A percentile compares a stretch with the other conserved stretches of the same genome.
Conservation (phyloP, 1,284 basidiomycete genomes). For the Pseudozyma pruni region DNA sequence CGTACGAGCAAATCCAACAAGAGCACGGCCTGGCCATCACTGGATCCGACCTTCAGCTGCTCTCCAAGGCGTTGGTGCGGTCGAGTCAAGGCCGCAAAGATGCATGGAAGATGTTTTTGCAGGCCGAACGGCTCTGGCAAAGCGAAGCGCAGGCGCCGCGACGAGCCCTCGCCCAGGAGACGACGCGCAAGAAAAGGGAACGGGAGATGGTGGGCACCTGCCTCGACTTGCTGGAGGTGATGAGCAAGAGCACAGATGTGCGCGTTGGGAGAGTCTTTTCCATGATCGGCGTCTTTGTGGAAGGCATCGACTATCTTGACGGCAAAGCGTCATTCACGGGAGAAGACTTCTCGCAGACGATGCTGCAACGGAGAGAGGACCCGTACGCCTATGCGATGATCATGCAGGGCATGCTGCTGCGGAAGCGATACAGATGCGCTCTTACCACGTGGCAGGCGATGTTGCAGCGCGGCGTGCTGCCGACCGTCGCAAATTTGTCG, state of each 20-base stretch:
- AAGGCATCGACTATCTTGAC: background rate
- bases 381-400: conserved; percentile 22
- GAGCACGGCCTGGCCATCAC: background rate
- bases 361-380: conserved; percentile 4
- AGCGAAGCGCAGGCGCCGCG: background rate
- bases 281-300: conserved; percentile 14
- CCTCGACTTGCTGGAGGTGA: conserved; percentile 21
- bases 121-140: conserved; percentile 16
- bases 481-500: conserved; percentile 20
- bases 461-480: conserved; percentile 24
- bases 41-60: conserved; percentile 17
- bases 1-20: conserved; percentile 10
- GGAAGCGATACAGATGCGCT: conserved; percentile 12
- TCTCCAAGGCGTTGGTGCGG: conserved; percentile 23
- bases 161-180: background rate
- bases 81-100: conserved; percentile 18
- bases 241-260: conserved; percentile 17
- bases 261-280: conserved; percentile 3
- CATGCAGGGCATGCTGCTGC: conserved; percentile 29
- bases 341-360: conserved; percentile 1
- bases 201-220: conserved; percentile 1
- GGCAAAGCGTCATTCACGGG: background rate
- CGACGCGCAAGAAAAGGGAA: background rate
- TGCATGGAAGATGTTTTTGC: conserved; percentile 10
- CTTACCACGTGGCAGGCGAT: conserved; percentile 29